These are phyloP conservation scores for Hibiscus mutabilis DNA, from an alignment of 345 rosid genomes.

Conservation along the genomic window DNA sequence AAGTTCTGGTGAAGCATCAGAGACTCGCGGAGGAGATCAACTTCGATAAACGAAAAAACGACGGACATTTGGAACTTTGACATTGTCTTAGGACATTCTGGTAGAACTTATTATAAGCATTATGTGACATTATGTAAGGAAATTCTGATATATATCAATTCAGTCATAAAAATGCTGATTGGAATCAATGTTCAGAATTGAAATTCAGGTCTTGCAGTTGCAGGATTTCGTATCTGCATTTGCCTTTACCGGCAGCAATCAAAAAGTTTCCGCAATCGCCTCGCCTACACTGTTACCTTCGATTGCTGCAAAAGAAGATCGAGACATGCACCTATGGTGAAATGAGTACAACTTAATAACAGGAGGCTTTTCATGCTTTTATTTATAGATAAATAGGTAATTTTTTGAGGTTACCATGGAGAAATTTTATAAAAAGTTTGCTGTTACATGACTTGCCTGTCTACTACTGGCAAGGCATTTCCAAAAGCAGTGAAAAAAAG, in stretches of 20 bases:
- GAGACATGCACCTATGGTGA: background rate
- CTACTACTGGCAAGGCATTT: background rate
- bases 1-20: constrained; percentile 11
- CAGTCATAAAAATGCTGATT: background rate
- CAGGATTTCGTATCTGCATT: too few relatives aligned
- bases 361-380: background rate
- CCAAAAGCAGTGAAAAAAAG: too few relatives aligned
- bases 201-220: too few relatives aligned
- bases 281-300: background rate
- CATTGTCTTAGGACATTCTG: background rate
- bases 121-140: background rate
- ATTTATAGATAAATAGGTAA: background rate
- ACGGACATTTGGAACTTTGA: background rate
- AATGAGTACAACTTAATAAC: background rate
- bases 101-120: background rate
- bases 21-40: background rate
- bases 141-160: background rate
- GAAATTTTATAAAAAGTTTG: background rate
- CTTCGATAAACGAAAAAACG: constrained; percentile 10
- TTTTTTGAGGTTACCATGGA: background rate
- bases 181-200: too few relatives aligned
- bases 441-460: background rate
- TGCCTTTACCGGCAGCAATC: background rate
- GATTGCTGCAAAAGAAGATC: background rate
- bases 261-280: background rate